These are phyloP conservation scores for Talaromyces sp. DNA, from an alignment of 2,329 filamentous ascomycete genomes.

Conservation along the genomic window DNA sequence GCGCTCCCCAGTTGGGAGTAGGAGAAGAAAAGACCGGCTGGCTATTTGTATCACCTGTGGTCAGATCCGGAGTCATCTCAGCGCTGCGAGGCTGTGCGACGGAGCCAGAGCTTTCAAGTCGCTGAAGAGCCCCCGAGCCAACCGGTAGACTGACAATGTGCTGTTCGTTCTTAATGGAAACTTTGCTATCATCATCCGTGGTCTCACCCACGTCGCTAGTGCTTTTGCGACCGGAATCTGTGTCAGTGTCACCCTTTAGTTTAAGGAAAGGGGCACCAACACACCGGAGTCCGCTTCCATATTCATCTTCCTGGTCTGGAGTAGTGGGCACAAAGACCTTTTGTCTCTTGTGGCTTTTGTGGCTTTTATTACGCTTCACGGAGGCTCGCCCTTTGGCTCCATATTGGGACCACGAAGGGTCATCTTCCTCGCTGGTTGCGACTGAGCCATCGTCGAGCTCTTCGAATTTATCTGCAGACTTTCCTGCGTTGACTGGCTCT, in stretches of 20 bases:
- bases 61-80: background rate
- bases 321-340: background rate
- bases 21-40: background rate
- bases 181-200: background rate
- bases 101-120: background rate
- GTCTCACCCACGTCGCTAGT: background rate
- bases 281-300: background rate
- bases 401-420: background rate
- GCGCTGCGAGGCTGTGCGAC: background rate
- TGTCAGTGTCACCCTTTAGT: background rate
- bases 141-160: background rate
- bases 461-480: too few species aligned
- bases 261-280: background rate
- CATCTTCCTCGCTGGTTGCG: background rate
- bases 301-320: background rate
- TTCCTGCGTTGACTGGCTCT: background rate
- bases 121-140: background rate
- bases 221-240: too few species aligned
- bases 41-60: background rate
- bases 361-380: background rate
- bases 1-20: background rate
- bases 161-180: too few species aligned
- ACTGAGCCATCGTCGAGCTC: background rate
- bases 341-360: background rate
- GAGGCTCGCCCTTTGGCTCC: background rate